Conservation (phyloP, 1,284 basidiomycete species). For the Lignosus rhinocerotis region DNA sequence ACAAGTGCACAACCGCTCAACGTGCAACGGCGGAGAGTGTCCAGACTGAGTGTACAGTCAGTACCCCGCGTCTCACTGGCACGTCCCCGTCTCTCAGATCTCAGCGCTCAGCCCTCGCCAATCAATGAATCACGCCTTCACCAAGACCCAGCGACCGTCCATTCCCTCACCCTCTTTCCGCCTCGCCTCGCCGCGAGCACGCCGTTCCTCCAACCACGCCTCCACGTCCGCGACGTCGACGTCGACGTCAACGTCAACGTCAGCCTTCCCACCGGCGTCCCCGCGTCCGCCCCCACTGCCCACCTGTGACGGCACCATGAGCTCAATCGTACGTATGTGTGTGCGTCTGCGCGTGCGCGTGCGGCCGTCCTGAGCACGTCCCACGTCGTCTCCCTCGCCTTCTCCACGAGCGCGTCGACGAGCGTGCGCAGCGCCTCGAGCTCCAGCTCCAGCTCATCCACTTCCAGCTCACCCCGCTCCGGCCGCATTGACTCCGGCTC, state of each 20-base stretch:
- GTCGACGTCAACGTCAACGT: neutral
- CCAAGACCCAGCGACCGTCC: slow-evolving; percentile 58
- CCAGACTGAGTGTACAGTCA: too few species aligned
- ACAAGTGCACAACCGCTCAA: too few species aligned
- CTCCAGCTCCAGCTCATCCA: slow-evolving; percentile 32
- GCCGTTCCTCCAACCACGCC: slow-evolving; percentile 51
- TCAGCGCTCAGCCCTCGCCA: neutral
- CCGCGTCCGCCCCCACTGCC: neutral
- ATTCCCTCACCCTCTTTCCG: slow-evolving; percentile 49
- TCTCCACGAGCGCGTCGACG: slow-evolving; percentile 47
- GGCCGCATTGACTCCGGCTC: neutral
- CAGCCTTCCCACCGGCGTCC: neutral
- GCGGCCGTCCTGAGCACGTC: slow-evolving; percentile 52
- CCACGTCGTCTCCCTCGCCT: slow-evolving; percentile 58
- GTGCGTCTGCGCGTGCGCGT: too few species aligned
- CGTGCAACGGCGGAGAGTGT: too few species aligned
- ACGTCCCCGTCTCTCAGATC: neutral
- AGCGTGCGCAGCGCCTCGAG: slow-evolving; percentile 45
- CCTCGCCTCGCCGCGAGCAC: slow-evolving; percentile 45
- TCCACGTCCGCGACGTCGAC: slow-evolving; percentile 33
- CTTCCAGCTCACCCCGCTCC: neutral
- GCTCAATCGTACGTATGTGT: too few species aligned
- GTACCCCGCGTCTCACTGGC: neutral
- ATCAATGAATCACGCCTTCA: slow-evolving; percentile 23
- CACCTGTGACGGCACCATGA: too few species aligned